Percentiles rank a stretch among this genome's conserved stretches.
Evolutionary conservation across 78 protist genomes (phyloP).

Genomic region (Dictyostelium brefeldianum): DNA sequence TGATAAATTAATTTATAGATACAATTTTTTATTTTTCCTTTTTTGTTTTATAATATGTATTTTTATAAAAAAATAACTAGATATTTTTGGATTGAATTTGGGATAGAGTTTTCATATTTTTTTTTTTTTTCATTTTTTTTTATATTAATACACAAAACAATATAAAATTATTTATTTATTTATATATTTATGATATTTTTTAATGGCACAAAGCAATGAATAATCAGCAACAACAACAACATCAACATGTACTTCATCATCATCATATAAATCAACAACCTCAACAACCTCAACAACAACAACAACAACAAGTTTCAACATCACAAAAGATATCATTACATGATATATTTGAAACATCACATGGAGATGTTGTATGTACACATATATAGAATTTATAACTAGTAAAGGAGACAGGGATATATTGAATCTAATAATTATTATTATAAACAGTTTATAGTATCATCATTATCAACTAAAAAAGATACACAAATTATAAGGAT

Average conservation of each 20-base stretch:
- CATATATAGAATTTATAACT: no score
- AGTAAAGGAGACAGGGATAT: no score
- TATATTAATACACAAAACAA: background rate
- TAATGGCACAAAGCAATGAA: background rate
- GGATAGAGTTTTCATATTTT: no score
- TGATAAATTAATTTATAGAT: no score
- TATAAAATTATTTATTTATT: no score
- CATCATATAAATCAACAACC: background rate
- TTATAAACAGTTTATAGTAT: slow-evolving; percentile 47
- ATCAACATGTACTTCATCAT: background rate
- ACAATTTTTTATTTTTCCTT: background rate
- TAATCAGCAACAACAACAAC: background rate
- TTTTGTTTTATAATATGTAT: background rate
- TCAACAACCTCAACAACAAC: background rate
- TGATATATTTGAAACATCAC: slow-evolving; percentile 73
- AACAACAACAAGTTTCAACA: background rate
- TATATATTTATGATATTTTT: no score
- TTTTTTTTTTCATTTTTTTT: background rate
- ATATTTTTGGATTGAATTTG: no score
- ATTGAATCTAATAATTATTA: background rate
- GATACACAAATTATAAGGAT: slow-evolving; percentile 70
- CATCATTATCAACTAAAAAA: slow-evolving; percentile 70
- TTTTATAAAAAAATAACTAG: no score
- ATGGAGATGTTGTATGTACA: slow-evolving; percentile 68
- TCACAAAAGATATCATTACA: slow-evolving; percentile 30